Base-by-base conservation (phyloP, 306 rosid genomes). In the Adenanthera pavonina region DNA sequence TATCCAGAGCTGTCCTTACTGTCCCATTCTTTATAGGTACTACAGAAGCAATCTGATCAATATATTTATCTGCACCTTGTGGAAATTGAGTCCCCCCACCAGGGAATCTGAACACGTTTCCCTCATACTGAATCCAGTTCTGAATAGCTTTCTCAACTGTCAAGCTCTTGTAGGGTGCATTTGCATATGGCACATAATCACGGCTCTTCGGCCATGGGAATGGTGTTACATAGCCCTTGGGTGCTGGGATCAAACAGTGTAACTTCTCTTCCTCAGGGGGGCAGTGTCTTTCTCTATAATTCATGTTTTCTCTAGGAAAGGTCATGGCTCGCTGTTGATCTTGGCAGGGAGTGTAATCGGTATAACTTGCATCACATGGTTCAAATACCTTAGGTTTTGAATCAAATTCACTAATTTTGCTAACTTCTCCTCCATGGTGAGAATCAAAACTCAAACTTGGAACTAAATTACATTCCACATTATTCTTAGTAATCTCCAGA, bases 81-180 rank as follows among this genome's bases (percentile, higher is more conserved):
- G 99, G 99, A 79, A 95, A 95, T 82, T 95, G 99, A 0, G 98
- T 96, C 43, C 98, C 97, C 75, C 98, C 97, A 43, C 99, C 99
- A 64, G 97, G 98, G 79, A 96, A 96, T 49, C 92, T 89, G 79
- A 92, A 96, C 74, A 96, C 98, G 20, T 91, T 91, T 67, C 99
- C 99, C 88, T 96, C 98, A 47, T 93, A 93, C 36, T 96, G 97
- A 86, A 96, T 93, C 99, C 97, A 93, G 91, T 96, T 96, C 90
- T 96, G 97, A 74, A 95, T 81, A 78, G 99, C 99, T 92, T 95
- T 95, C 90, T 95, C 99, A 64, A 95, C 98, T 1, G 98, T 95
- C 89, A 95, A 92, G 82, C 98, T 93, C 91, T 95, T 95, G 81
- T 95, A 95, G 0, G 98, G 99, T 52, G 99, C 99, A 48, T 95